A percentile compares a stretch with the other conserved stretches of the same genome.
phyloP scores from a whole-genome alignment of 2,329 filamentous ascomycete genomes.

The Colletotrichum sp. region DNA sequence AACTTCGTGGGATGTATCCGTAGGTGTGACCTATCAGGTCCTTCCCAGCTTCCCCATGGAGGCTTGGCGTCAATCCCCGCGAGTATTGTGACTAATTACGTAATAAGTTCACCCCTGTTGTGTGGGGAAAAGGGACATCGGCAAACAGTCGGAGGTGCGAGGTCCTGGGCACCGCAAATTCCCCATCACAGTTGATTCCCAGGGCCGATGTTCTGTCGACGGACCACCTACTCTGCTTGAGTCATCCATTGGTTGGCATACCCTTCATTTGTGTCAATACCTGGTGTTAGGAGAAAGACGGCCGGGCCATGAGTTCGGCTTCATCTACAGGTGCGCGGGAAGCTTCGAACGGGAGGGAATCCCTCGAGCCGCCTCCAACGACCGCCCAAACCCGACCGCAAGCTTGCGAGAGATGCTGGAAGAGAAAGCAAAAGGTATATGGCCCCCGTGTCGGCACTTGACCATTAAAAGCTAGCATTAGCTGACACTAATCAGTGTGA shows the following conservation, averaged over 20 bases:
- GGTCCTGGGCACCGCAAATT: neutral
- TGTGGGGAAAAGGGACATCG: neutral
- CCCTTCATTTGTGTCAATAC: neutral
- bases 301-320: neutral
- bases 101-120: neutral
- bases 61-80: neutral
- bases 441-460: neutral
- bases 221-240: neutral
- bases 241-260: neutral
- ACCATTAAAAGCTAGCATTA: neutral
- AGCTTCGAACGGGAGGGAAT: neutral
- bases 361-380: neutral
- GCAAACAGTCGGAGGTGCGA: neutral
- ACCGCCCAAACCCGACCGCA: neutral
- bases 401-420: constrained; percentile 15
- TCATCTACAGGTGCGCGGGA: neutral
- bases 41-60: neutral
- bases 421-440: constrained; percentile 10
- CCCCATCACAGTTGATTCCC: neutral
- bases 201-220: neutral
- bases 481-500: neutral
- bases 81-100: neutral
- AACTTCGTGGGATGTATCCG: neutral
- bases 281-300: neutral
- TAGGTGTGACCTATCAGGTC: neutral